Evolutionary conservation across 768 basidiomycete species (phyloP), one percentile per base, ranked within the genome.

Genomic region (Pleurotus citrinopileatus): DNA sequence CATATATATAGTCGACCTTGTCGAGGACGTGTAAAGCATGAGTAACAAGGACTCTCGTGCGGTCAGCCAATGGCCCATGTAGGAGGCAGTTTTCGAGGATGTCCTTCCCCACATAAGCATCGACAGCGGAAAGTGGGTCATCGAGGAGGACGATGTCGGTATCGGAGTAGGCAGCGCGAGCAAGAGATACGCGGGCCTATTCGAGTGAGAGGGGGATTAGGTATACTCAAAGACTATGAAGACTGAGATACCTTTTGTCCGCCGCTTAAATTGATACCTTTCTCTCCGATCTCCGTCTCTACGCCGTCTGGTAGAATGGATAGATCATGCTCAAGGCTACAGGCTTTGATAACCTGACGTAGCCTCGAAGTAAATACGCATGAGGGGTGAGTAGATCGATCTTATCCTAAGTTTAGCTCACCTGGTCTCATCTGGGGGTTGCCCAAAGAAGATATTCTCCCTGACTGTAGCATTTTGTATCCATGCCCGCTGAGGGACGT

Each of bases 41-140:
- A 0, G 78, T 88, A 26, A 86, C 85, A 13, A 88, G 71, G 13
- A 88, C 70, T 10, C 86, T 70, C 0, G 86, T 87, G 42, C 80
- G 74, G 43, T 70, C 62, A 0, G 77, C 72, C 19, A 86, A 64
- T 2, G 83, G 82, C 0, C 83, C 79, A 17, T 64, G 64, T 17
- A 81, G 67, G 4, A 89, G 63, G 59, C 86, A 87, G 36, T 85
- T 70, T 17, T 88, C 80, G 3, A 89, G 59, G 46, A 89, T 80
- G 25, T 74, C 74, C 58, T 83, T 83, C 8, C 86, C 85, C 3
- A 91, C 89, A 59, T 87, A 83, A 0, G 88, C 81, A 58, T 92
- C 90, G 6, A 92, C 84, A 0, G 90, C 89, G 29, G 84, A 83
- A 28, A 93, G 77, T 13, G 91, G 87, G 63, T 94, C 91, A 61